These are phyloP conservation scores for Naganishia albida DNA, from an alignment of 1,284 basidiomycete genomes.

Conservation along the genomic window DNA sequence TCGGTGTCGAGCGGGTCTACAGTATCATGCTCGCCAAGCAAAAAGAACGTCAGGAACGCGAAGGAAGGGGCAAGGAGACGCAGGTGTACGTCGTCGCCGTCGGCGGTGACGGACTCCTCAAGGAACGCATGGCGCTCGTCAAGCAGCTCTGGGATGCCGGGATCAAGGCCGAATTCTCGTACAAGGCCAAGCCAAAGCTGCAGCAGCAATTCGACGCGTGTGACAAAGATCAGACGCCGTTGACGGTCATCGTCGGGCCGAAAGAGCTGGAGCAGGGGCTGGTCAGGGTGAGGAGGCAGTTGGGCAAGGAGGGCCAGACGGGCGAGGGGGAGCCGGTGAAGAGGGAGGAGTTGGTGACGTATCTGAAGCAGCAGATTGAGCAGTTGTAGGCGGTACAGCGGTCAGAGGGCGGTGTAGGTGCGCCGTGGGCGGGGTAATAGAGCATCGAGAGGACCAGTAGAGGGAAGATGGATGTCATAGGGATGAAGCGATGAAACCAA, in stretches of 20 bases:
- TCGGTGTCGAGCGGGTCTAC: constrained; percentile 96
- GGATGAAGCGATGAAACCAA: too few species aligned
- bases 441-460: neutral
- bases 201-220: constrained; percentile 84
- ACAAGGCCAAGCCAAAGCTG: constrained; percentile 86
- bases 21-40: constrained; percentile 86
- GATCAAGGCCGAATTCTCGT: constrained; percentile 92
- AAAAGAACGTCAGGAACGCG: constrained; percentile 64
- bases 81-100: constrained; percentile 93
- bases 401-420: neutral
- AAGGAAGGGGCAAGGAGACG: constrained; percentile 80
- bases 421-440: neutral
- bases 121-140: constrained; percentile 81
- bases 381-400: neutral
- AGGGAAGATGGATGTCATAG: neutral
- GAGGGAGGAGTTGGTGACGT: constrained; percentile 68
- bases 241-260: constrained; percentile 84
- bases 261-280: constrained; percentile 80
- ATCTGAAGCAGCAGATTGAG: constrained; percentile 57
- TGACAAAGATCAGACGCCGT: constrained; percentile 89
- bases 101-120: constrained; percentile 78
- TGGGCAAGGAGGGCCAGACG: constrained; percentile 62
- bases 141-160: constrained; percentile 82
- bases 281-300: constrained; percentile 90
- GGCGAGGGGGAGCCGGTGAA: constrained; percentile 58